These are phyloP conservation scores for Coemansia sp. DNA, from an alignment of 192 early-diverging fungal species.

Conservation along the genomic window DNA sequence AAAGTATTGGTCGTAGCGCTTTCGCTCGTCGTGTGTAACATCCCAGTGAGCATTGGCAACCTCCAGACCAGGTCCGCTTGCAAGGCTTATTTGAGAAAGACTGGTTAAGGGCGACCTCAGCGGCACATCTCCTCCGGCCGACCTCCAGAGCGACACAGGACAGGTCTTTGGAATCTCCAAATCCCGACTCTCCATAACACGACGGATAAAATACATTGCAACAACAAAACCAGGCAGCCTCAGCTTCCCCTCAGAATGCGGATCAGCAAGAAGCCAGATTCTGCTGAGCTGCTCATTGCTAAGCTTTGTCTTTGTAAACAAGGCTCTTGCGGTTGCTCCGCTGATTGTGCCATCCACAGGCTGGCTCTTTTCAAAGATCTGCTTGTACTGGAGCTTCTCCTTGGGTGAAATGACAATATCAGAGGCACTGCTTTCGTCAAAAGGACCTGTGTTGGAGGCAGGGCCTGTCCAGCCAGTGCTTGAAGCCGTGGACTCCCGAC, in stretches of 20 bases:
- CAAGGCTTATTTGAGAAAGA: slow-evolving; percentile 38
- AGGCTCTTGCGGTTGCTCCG: slow-evolving; percentile 69
- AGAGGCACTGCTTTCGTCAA: slow-evolving; percentile 9
- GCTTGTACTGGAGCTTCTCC: slow-evolving; percentile 64
- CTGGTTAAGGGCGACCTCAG: slow-evolving; percentile 25
- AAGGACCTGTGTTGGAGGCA: neutral
- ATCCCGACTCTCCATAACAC: slow-evolving; percentile 72
- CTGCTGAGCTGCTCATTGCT: slow-evolving; percentile 70
- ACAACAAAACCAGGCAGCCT: slow-evolving; percentile 82
- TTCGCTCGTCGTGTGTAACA: slow-evolving; percentile 69
- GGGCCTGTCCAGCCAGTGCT: slow-evolving; percentile 40
- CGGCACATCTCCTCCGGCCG: slow-evolving; percentile 51
- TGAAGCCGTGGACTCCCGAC: slow-evolving; percentile 45
- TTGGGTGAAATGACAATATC: slow-evolving; percentile 36
- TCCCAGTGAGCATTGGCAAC: slow-evolving; percentile 64
- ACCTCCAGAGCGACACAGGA: slow-evolving; percentile 64
- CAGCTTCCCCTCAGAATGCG: slow-evolving; percentile 66
- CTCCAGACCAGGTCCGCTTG: slow-evolving; percentile 28
- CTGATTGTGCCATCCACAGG: slow-evolving; percentile 59
- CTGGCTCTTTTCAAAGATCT: slow-evolving; percentile 61
- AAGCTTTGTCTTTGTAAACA: slow-evolving; percentile 83
- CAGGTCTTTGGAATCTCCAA: slow-evolving; percentile 67
- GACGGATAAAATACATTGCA: slow-evolving; percentile 87
- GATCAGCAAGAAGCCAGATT: slow-evolving; percentile 87
- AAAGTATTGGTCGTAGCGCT: slow-evolving; percentile 76